phyloP scores from a whole-genome alignment of 23 red algal species.

The Gracilaria domingensis region DNA sequence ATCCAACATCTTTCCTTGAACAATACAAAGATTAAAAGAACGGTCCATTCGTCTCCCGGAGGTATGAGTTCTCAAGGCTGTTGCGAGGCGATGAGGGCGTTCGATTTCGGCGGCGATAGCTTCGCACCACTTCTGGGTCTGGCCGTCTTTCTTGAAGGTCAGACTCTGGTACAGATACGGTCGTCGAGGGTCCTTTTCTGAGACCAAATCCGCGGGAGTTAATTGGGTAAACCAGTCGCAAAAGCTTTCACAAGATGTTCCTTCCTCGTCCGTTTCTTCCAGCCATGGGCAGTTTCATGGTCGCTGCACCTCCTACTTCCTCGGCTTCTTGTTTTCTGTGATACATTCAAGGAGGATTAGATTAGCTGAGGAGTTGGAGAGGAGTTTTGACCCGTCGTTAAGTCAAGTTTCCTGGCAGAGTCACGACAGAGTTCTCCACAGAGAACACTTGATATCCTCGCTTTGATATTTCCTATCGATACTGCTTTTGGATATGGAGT shows the following conservation, averaged over 20 bases:
- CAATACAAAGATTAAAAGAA: neutral
- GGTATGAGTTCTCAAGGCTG: neutral
- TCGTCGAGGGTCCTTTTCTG: neutral
- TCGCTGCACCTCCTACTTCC: neutral
- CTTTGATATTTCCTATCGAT: no score
- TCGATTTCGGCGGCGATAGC: no score
- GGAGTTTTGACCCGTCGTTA: no score
- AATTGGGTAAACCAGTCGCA: neutral
- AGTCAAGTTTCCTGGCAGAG: no score
- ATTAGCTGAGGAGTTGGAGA: neutral
- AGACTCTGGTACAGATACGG: neutral
- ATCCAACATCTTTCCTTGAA: constrained; percentile 1
- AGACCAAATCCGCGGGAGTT: neutral
- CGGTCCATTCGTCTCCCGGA: neutral
- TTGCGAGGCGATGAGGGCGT: neutral
- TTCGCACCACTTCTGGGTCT: neutral
- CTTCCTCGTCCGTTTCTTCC: neutral
- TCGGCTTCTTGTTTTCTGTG: neutral
- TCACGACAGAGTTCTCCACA: no score
- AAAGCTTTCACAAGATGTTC: no score
- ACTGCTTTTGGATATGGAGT: no score
- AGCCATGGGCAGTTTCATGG: no score
- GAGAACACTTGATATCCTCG: no score
- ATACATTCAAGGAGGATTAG: constrained; percentile 2
- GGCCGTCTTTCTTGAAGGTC: neutral